phyloP scores from a whole-genome alignment of 202 grass and related monocot species.

The Carex sylvatica region DNA sequence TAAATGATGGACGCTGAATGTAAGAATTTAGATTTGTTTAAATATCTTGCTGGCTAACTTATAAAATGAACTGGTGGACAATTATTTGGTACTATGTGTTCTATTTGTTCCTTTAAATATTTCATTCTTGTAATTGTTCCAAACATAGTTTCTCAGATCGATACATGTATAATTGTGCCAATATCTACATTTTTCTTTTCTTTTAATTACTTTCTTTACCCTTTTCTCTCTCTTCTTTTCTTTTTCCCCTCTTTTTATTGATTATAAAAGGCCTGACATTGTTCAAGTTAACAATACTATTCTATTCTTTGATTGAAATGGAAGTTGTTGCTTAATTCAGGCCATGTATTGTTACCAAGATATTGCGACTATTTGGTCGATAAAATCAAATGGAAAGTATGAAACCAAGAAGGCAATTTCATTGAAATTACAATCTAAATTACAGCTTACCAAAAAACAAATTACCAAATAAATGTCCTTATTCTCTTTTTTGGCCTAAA shows the following conservation, averaged over 20 bases:
- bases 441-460: neutral
- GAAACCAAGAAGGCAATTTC: neutral
- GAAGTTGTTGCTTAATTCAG: neutral
- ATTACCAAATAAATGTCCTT: neutral
- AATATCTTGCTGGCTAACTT: neutral
- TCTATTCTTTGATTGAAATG: neutral
- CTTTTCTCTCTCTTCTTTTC: neutral
- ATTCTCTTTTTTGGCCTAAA: neutral
- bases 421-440: conserved; percentile 8
- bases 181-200: neutral
- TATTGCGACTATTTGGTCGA: neutral
- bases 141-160: neutral
- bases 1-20: neutral
- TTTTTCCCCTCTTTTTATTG: neutral
- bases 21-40: neutral
- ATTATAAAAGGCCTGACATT: conserved; percentile 8
- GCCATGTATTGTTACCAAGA: conserved; percentile 5
- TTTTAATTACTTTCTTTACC: neutral
- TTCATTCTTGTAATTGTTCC: conserved; percentile 6
- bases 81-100: neutral
- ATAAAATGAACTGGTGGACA: neutral
- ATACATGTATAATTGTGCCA: neutral
- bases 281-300: neutral
- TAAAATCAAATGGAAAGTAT: neutral
- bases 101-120: neutral